Evolutionary conservation across 257 asterid genomes (phyloP).

Genomic region (Nyctanthes arbortristis): DNA sequence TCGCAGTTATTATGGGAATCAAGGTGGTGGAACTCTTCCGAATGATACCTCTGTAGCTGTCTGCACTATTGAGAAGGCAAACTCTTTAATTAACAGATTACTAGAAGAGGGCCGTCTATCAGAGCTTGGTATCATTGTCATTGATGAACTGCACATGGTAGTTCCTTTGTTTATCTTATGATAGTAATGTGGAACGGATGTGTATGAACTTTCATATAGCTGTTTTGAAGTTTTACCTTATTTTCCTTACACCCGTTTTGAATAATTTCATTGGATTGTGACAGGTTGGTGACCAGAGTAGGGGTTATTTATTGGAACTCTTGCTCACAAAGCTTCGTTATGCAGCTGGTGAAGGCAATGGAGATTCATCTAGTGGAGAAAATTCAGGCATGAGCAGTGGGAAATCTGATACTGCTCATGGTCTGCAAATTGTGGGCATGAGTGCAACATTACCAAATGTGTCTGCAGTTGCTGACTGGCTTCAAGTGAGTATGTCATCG

Average conservation of each 20-base stretch:
- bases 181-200: neutral
- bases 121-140: slow-evolving; percentile 94
- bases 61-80: slow-evolving; percentile 98
- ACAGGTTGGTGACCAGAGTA: slow-evolving; percentile 95
- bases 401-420: slow-evolving; percentile 72
- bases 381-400: slow-evolving; percentile 83
- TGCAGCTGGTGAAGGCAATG: slow-evolving; percentile 95
- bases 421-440: slow-evolving; percentile 98
- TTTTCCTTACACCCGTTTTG: slow-evolving; percentile 25
- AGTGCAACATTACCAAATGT: slow-evolving; percentile 98
- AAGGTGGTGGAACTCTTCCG: slow-evolving; percentile 94
- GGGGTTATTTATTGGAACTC: slow-evolving; percentile 97
- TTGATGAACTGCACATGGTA: slow-evolving; percentile 99
- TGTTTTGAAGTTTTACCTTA: slow-evolving; percentile 12
- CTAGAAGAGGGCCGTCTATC: slow-evolving; percentile 94
- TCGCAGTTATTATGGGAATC: slow-evolving; percentile 96
- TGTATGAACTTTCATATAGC: neutral
- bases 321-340: slow-evolving; percentile 92
- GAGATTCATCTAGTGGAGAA: slow-evolving; percentile 84
- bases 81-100: slow-evolving; percentile 80
- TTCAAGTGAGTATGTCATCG: slow-evolving; percentile 62
- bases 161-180: slow-evolving; percentile 23
- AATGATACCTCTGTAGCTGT: slow-evolving; percentile 93
- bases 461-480: slow-evolving; percentile 95
- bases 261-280: slow-evolving; percentile 31